Conservation (phyloP, 2,329 filamentous ascomycete species). For the Aspergillus unguis region DNA sequence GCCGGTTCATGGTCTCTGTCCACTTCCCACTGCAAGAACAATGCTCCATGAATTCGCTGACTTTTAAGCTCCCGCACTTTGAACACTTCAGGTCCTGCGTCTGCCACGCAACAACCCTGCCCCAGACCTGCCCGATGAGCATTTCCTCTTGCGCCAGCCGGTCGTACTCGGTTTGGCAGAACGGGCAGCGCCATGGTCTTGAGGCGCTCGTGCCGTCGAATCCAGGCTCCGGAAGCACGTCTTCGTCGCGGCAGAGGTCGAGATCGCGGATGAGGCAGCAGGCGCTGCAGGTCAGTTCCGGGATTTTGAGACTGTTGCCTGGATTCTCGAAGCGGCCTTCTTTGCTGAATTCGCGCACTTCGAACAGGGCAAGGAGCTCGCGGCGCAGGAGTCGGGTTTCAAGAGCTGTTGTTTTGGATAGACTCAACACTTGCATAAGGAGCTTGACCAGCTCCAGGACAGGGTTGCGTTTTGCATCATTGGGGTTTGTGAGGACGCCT, state of each 20-base stretch:
- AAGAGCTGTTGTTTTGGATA: slow-evolving; percentile 86
- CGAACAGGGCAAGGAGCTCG: slow-evolving; percentile 83
- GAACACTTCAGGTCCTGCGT: slow-evolving; percentile 88
- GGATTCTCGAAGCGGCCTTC: slow-evolving; percentile 89
- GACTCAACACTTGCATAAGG: slow-evolving; percentile 84
- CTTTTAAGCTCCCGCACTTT: slow-evolving; percentile 62
- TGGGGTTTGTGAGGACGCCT: slow-evolving; percentile 42
- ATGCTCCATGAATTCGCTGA: slow-evolving; percentile 96
- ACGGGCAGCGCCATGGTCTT: slow-evolving; percentile 69
- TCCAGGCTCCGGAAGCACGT: slow-evolving; percentile 60
- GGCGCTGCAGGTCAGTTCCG: slow-evolving; percentile 78
- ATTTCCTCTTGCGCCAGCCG: slow-evolving; percentile 79
- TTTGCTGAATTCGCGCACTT: slow-evolving; percentile 87
- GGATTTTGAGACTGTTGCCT: slow-evolving; percentile 67
- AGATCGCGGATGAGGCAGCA: slow-evolving; percentile 87
- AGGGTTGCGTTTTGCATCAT: slow-evolving; percentile 66
- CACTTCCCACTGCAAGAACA: slow-evolving; percentile 89
- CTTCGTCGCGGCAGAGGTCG: slow-evolving; percentile 87
- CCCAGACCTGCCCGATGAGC: slow-evolving; percentile 73
- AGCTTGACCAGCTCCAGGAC: slow-evolving; percentile 88
- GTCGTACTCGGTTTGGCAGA: slow-evolving; percentile 73
- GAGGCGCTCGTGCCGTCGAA: slow-evolving; percentile 29
- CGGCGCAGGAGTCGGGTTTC: slow-evolving; percentile 86
- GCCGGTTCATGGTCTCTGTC: slow-evolving; percentile 66
- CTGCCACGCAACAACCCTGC: slow-evolving; percentile 72